Percentiles rank a stretch among this genome's conserved stretches.
Evolutionary conservation across 2,329 filamentous ascomycete genomes (phyloP).

Genomic region (Fusarium poae): DNA sequence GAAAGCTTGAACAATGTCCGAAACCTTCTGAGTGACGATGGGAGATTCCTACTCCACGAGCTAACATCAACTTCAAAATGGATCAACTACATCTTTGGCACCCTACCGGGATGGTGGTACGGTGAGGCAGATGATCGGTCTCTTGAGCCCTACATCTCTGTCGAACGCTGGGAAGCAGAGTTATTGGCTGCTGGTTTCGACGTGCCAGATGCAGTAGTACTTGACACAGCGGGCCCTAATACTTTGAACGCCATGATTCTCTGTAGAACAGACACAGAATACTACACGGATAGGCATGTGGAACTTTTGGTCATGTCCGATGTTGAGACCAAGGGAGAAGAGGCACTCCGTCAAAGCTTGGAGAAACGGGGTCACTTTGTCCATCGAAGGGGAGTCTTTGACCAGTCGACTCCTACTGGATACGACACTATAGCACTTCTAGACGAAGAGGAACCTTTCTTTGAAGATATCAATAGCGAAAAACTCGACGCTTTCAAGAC

Average conservation of each 20-base stretch:
- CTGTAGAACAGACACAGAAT: not conserved
- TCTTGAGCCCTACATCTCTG: conserved; percentile 3
- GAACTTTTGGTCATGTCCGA: not conserved
- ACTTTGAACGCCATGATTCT: conserved; percentile 12
- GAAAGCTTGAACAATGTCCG: conserved; percentile 6
- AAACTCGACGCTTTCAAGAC: not conserved
- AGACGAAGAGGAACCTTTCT: conserved; percentile 9
- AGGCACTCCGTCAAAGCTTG: not conserved
- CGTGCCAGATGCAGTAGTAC: not conserved
- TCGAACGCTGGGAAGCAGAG: not conserved
- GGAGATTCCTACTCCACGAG: conserved; percentile 6
- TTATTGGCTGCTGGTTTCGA: conserved; percentile 3
- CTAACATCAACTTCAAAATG: conserved; percentile 1
- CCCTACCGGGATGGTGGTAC: conserved; percentile 17
- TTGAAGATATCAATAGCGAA: not conserved
- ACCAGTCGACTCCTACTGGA: not conserved
- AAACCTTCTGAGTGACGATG: not conserved
- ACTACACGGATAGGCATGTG: rapidly evolving
- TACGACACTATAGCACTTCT: not conserved
- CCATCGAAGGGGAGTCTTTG: not conserved
- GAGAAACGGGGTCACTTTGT: not conserved
- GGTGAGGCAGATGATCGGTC: not conserved
- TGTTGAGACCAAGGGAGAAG: not conserved
- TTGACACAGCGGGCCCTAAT: conserved; percentile 4
- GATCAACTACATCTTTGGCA: conserved; percentile 13